Evolutionary conservation across 2,329 filamentous ascomycete genomes (phyloP).

Genomic region (Fonsecaea pedrosoi): DNA sequence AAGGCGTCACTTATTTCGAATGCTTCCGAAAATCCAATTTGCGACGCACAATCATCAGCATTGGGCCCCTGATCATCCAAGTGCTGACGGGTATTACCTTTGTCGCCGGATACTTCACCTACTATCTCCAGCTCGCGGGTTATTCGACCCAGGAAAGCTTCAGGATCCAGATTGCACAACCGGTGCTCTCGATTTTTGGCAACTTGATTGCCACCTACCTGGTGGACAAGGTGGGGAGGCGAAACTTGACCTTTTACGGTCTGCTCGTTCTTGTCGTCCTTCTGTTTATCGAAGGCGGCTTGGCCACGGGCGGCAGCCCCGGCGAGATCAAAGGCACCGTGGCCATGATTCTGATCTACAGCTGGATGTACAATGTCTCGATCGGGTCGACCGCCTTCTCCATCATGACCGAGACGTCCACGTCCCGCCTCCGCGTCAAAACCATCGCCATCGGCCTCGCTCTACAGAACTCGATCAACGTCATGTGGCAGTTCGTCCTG

Average conservation of each 20-base stretch:
- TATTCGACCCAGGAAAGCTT: slow-evolving; percentile 48
- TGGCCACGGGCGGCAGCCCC: slow-evolving; percentile 39
- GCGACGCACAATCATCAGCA: slow-evolving; percentile 51
- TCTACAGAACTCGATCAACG: slow-evolving; percentile 20
- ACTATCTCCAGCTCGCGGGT: slow-evolving; percentile 54
- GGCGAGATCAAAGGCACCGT: slow-evolving; percentile 27
- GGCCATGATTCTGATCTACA: slow-evolving; percentile 50
- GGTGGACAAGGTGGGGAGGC: slow-evolving; percentile 49
- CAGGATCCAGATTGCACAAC: slow-evolving; percentile 50
- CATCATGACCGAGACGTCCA: slow-evolving; percentile 49
- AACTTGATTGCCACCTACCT: slow-evolving; percentile 51
- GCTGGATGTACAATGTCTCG: slow-evolving; percentile 50
- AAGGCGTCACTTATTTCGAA: slow-evolving; percentile 49
- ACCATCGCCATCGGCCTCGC: slow-evolving; percentile 39
- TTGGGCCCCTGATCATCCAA: slow-evolving; percentile 49
- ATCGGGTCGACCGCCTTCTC: slow-evolving; percentile 52
- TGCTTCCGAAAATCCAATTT: slow-evolving; percentile 50
- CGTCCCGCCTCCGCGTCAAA: slow-evolving; percentile 49
- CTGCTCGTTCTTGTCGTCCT: slow-evolving; percentile 47
- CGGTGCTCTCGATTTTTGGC: slow-evolving; percentile 49
- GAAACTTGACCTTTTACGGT: slow-evolving; percentile 48
- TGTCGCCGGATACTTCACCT: slow-evolving; percentile 49
- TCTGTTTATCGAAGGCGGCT: slow-evolving; percentile 49
- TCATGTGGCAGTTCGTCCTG: slow-evolving; percentile 50
- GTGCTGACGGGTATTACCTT: slow-evolving; percentile 48